Percentiles rank a stretch among this genome's conserved stretches.
Conservation (phyloP, 192 early-diverging fungal species). For the Podila epicladia region DNA sequence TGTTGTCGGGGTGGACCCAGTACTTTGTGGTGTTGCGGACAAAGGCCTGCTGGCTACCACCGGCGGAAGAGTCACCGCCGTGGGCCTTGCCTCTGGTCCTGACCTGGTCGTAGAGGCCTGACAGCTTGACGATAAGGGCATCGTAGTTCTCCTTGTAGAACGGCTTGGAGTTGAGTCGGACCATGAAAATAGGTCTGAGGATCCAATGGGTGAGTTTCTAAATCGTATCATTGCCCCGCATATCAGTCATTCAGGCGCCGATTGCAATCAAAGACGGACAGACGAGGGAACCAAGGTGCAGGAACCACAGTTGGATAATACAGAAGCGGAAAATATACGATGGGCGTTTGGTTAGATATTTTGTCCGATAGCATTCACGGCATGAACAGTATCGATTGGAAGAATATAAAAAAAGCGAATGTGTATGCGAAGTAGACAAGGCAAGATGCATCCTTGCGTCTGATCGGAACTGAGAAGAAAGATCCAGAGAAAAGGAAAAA, state of each 20-base stretch:
- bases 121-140: slow-evolving; percentile 87
- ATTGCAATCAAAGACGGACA: background rate
- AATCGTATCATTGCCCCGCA: background rate
- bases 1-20: slow-evolving; percentile 99
- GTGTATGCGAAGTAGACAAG: background rate
- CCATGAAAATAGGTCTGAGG: slow-evolving; percentile 83
- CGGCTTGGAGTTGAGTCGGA: slow-evolving; percentile 82
- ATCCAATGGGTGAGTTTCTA: slow-evolving; percentile 89
- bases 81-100: slow-evolving; percentile 76
- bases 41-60: slow-evolving; percentile 75
- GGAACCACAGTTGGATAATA: background rate
- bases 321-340: background rate
- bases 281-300: no score
- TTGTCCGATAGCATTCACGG: background rate
- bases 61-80: slow-evolving; percentile 64
- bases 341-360: background rate
- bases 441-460: background rate
- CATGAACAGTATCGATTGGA: background rate
- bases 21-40: slow-evolving; percentile 97
- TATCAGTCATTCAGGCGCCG: slow-evolving; percentile 8
- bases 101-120: slow-evolving; percentile 82
- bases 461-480: background rate
- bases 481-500: background rate
- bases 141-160: slow-evolving; percentile 94
- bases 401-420: background rate